Base-by-base conservation (phyloP, 1,284 basidiomycete species). In the Ceratobasidium sp. region DNA sequence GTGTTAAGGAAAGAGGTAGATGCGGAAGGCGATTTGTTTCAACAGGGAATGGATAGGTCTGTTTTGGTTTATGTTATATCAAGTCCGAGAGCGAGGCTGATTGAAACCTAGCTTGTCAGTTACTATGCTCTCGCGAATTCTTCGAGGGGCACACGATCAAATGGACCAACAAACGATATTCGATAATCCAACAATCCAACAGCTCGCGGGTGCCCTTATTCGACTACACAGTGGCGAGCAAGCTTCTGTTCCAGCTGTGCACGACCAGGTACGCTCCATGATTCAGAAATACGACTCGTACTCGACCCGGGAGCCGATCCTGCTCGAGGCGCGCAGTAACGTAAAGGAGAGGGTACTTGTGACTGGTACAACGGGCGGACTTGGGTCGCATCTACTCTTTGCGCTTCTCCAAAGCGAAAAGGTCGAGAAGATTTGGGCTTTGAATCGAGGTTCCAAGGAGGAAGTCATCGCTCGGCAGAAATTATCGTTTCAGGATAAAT, bases 331-430 rank as follows among this genome's bases (percentile, higher is more conserved):
- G 46, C 46, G 35, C 14, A 11, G 28, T 14, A 26, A 32, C 21
- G 28, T 14, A 16, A 49, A 46, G 7, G 61, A 81, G 13, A 76
- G 77, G 3, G 76, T 82, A 1, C 59, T 82, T 5, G 54, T 82
- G 26, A 82, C 81, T 2, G 82, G 82, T 1, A 80, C 79, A 6
- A 82, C 81, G n/a, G 81, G 82, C 1, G 79, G 77, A 50, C 73
- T 82, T 0, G 82, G 82, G 2, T 78, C 78, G 0, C 71, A 77
- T 41, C 62, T 82, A 9, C 77, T 82, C 8, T 77, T 76, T 0
- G 70, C 76, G 38, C 72, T 82, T 1, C 66, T 80, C 0, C 66
- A 28, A 21, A 44, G 38, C 35, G 44, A 50, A 28, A 57, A 28
- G 26, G 74, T 75, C 14, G 43, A 50, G 8, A 58, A 38, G 28